These are phyloP conservation scores for Magnusiomyces paraingens DNA, from an alignment of 1,139 yeast species.

Conservation along the genomic window DNA sequence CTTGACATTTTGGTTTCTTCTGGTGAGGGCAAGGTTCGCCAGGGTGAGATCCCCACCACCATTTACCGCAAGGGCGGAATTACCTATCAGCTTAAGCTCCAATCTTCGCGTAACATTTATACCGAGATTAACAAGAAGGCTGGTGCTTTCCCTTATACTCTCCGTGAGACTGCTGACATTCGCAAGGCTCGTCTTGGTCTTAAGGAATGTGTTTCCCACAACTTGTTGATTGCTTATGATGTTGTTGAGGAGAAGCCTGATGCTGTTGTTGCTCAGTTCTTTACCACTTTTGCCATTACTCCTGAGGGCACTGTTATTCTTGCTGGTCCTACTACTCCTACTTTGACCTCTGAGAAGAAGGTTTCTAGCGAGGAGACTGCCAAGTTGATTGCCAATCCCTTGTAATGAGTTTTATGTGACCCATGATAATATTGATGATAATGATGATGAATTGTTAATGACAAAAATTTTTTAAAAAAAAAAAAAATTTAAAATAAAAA, in stretches of 20 bases:
- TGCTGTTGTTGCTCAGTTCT: constrained; percentile 63
- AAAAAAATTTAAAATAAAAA: not conserved
- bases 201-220: constrained; percentile 66
- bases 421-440: too few species aligned
- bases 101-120: constrained; percentile 62
- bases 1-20: constrained; percentile 65
- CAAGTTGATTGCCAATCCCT: constrained; percentile 49
- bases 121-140: constrained; percentile 61
- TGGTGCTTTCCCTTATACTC: constrained; percentile 67
- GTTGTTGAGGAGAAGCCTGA: constrained; percentile 64
- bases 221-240: constrained; percentile 63
- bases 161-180: constrained; percentile 61
- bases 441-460: too few species aligned
- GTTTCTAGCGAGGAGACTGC: constrained; percentile 49
- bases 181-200: constrained; percentile 71
- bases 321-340: constrained; percentile 46
- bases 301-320: constrained; percentile 65
- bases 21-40: constrained; percentile 62
- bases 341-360: constrained; percentile 53
- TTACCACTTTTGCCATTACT: constrained; percentile 72
- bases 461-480: not conserved
- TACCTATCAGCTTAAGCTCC: constrained; percentile 63
- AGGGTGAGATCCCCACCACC: constrained; percentile 52
- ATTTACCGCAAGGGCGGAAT: constrained; percentile 68
- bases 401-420: constrained; percentile 28